These are phyloP conservation scores for Paramecium pentaurelia DNA, from an alignment of 73 alveolate species.

Conservation along the genomic window DNA sequence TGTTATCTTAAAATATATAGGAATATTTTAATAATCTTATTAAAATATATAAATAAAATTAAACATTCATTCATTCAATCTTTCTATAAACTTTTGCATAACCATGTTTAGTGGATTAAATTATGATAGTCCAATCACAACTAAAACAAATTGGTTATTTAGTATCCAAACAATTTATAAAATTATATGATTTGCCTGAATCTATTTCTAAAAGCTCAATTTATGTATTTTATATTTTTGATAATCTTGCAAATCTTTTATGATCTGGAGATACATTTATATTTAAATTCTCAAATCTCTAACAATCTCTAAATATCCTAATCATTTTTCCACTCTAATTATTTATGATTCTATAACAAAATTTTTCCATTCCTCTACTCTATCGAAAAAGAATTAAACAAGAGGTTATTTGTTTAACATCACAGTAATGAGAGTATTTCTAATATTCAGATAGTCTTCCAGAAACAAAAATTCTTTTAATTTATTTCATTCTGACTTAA, in stretches of 20 bases:
- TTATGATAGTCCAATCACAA: background rate
- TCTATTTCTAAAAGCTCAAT: background rate
- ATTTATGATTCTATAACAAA: background rate
- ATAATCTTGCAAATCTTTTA: background rate
- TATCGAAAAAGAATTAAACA: background rate
- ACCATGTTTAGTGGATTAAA: background rate
- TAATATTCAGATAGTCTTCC: background rate
- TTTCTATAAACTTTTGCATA: slow-evolving; percentile 13
- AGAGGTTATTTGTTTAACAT: background rate
- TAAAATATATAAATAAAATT: background rate
- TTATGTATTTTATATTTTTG: background rate
- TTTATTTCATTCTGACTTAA: background rate
- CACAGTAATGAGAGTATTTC: background rate
- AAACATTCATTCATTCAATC: background rate
- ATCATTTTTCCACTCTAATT: background rate
- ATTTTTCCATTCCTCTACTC: slow-evolving; percentile 10
- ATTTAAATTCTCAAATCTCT: background rate
- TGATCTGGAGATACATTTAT: background rate
- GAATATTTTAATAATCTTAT: background rate
- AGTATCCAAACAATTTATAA: background rate
- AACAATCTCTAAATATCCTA: background rate
- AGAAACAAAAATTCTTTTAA: background rate
- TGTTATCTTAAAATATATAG: background rate
- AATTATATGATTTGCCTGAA: background rate
- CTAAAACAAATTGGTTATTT: slow-evolving; percentile 2